Evolutionary conservation across 73 alveolate genomes (phyloP).

Genomic region (Tetrahymena elliotti): DNA sequence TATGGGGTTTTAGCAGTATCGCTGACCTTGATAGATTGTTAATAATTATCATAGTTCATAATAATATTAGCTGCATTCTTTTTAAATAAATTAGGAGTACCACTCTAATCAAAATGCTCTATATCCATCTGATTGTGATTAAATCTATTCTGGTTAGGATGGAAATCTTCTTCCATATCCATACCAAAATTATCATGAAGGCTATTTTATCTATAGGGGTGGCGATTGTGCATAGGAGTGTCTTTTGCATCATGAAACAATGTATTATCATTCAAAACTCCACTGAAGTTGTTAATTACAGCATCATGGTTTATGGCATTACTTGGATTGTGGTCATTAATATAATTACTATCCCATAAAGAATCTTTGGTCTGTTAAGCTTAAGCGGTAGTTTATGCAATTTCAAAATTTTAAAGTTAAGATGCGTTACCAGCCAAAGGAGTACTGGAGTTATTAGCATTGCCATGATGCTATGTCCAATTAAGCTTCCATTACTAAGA

Average conservation of each 20-base stretch:
- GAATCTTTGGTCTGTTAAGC: background rate
- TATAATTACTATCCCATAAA: background rate
- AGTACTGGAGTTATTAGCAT: background rate
- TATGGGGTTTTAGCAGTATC: background rate
- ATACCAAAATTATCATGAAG: background rate
- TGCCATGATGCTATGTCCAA: background rate
- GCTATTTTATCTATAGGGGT: background rate
- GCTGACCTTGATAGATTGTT: background rate
- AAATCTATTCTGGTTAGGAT: background rate
- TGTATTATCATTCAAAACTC: background rate
- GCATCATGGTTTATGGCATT: background rate
- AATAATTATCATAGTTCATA: background rate
- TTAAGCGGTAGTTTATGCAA: background rate
- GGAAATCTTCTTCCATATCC: background rate
- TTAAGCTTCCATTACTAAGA: background rate
- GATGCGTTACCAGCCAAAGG: background rate
- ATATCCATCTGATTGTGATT: background rate
- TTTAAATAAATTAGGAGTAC: background rate
- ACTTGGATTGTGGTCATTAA: background rate
- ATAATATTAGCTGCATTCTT: background rate
- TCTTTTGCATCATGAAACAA: background rate
- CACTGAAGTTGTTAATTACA: background rate
- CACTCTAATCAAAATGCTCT: background rate
- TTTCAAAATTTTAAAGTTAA: background rate
- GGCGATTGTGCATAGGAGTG: background rate